These are phyloP conservation scores for Vaccinium vitisidaea DNA, from an alignment of 148 eudicot species.

Conservation along the genomic window DNA sequence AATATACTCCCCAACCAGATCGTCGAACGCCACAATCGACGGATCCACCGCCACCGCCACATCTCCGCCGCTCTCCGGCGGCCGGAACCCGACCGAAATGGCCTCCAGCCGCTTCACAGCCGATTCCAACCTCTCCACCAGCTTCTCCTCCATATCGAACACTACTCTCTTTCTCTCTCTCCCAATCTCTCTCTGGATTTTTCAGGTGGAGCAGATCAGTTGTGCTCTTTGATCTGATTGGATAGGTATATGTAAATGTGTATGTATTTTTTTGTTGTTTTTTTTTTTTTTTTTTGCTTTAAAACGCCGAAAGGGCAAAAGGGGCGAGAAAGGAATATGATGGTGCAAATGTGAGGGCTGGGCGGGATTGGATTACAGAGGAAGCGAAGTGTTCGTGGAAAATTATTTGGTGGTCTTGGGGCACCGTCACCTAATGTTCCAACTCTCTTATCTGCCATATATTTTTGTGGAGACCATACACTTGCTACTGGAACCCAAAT, in stretches of 20 bases:
- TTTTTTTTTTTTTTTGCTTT: background rate
- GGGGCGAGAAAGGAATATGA: background rate
- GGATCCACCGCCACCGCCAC: slow-evolving; percentile 58
- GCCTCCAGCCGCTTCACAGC: slow-evolving; percentile 78
- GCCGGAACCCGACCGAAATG: slow-evolving; percentile 35
- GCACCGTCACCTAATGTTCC: no score
- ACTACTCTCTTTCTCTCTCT: background rate
- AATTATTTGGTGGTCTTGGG: no score
- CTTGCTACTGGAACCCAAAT: no score
- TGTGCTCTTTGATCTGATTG: background rate
- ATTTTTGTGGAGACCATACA: no score
- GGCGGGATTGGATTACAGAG: background rate
- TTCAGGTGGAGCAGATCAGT: slow-evolving; percentile 27
- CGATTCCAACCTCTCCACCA: slow-evolving; percentile 66
- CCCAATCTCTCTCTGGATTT: slow-evolving; percentile 7
- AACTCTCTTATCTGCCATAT: no score
- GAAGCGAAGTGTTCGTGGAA: background rate
- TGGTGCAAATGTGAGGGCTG: background rate
- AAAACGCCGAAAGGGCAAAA: slow-evolving; percentile 19
- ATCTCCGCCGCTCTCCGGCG: slow-evolving; percentile 34
- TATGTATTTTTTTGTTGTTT: background rate
- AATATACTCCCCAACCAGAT: slow-evolving; percentile 48
- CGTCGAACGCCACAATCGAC: slow-evolving; percentile 69
- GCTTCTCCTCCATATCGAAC: slow-evolving; percentile 57
- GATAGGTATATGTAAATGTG: background rate